These are phyloP conservation scores for Arthrobotrys megalospora DNA, from an alignment of 2,329 filamentous ascomycete species.

Conservation along the genomic window DNA sequence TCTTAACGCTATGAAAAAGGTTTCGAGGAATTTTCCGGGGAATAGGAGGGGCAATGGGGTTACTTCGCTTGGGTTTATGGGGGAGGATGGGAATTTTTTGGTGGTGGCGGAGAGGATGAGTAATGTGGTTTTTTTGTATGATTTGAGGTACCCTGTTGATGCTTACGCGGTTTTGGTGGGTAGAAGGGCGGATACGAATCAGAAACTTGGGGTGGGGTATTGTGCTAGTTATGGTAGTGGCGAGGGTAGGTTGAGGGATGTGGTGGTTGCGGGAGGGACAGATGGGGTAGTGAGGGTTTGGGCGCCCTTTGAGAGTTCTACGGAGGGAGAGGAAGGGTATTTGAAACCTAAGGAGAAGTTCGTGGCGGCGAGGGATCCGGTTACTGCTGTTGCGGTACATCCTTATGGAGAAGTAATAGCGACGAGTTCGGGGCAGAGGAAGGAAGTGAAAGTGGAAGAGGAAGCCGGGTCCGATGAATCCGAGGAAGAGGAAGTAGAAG, in stretches of 20 bases:
- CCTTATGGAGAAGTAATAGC: conserved; percentile 66
- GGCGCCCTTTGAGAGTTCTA: conserved; percentile 63
- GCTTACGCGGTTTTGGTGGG: conserved; percentile 52
- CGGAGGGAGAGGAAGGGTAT: conserved; percentile 60
- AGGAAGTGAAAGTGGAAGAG: not conserved
- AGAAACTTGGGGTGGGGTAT: conserved; percentile 70
- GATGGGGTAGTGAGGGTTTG: conserved; percentile 69
- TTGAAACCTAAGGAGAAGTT: conserved; percentile 65
- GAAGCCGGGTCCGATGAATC: not conserved
- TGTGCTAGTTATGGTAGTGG: not conserved
- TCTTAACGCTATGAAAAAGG: conserved; percentile 52
- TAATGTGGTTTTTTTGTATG: conserved; percentile 70
- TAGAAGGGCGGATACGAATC: conserved; percentile 66
- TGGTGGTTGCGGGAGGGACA: conserved; percentile 70
- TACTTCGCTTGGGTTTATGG: conserved; percentile 69
- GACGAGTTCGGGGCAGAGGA: conserved; percentile 67
- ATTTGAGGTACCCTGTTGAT: conserved; percentile 66
- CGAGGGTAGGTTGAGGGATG: conserved; percentile 63
- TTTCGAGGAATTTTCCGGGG: conserved; percentile 9
- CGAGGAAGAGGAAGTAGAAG: conserved; percentile 13
- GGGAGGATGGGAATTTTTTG: conserved; percentile 69
- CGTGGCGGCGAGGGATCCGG: conserved; percentile 66
- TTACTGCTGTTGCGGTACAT: conserved; percentile 66
- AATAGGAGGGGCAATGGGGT: conserved; percentile 68
- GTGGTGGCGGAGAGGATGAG: conserved; percentile 70